Evolutionary conservation across 345 rosid species (phyloP), one percentile per base, ranked within the genome.

Genomic region (Eucalyptus regnans): DNA sequence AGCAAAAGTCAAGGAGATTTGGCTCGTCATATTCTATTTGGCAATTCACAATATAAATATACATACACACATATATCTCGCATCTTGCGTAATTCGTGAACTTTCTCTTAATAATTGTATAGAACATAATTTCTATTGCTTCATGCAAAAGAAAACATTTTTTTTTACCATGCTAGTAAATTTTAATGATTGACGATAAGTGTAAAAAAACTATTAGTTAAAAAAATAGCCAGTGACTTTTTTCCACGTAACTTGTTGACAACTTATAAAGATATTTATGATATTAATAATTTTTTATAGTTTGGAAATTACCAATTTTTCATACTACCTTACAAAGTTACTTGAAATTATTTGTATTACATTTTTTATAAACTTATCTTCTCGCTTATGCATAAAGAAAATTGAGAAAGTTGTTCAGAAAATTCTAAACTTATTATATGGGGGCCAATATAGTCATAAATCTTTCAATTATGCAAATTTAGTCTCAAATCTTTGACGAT

Each of bases 51-150:
- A 29, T 12, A 62, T 62, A 60, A 4, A 58, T 58, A 5, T 9
- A 23, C 9, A 52, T 0, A 52, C 8, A 52, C 8, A 52, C 0
- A 52, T 22, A 8, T 8, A 56, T 51, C 3, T 20, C 0, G 10
- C 25, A 52, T 20, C 58, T 52, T 20, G 58, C 10, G 0, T 52
- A 52, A 52, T 52, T 52, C 8, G 4, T 51, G 54, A 51, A 17
- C 8, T 51, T 51, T 51, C 8, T 51, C 7, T 27, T 60, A 60
- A 60, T 60, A 5, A 1, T 60, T 25, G 7, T 23, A 60, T 1
- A 60, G 1, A 60, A 6, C 66, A 27, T 60, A 60, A 60, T 27
- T 25, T 11, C n/a, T 11, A 60, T 60, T 25, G 66, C n/a, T 60
- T 23, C 16, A 29, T 29, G 68, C 68, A 62, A 29, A 62, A 29